phyloP scores from a whole-genome alignment of 139 green algal genomes.

The Diplosphaera chodatii region DNA sequence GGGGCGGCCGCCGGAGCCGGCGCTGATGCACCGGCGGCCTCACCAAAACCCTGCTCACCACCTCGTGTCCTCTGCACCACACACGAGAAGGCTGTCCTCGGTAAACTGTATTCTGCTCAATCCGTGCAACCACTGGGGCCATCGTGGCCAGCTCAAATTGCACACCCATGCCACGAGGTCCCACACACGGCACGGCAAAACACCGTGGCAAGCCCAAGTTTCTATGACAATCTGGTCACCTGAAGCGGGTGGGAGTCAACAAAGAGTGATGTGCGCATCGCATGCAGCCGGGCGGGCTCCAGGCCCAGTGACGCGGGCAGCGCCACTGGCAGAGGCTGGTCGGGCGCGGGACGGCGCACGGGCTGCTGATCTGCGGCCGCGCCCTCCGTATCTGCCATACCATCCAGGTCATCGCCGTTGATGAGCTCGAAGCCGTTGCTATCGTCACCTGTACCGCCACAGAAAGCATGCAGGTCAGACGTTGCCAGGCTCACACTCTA shows the following conservation, averaged over 20 bases:
- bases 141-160: no score
- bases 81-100: no score
- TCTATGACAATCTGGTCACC: no score
- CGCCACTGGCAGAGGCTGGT: conserved; percentile 37
- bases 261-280: neutral
- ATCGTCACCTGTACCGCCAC: neutral
- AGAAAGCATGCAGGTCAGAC: no score
- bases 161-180: no score
- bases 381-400: neutral
- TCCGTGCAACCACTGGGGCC: no score
- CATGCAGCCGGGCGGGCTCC: conserved; percentile 34
- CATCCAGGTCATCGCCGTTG: conserved; percentile 1
- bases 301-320: conserved; percentile 54
- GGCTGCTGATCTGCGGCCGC: neutral
- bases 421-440: neutral
- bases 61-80: neutral
- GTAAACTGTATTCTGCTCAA: no score
- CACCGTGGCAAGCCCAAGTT: no score
- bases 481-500: no score
- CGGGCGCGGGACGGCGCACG: neutral
- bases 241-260: neutral
- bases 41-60: neutral
- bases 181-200: no score
- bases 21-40: conserved; percentile 7
- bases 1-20: neutral